Evolutionary conservation across 352 stramenopile genomes (phyloP), one percentile per base, ranked within the genome.

Genomic region (Chrysophaeum taylorii): DNA sequence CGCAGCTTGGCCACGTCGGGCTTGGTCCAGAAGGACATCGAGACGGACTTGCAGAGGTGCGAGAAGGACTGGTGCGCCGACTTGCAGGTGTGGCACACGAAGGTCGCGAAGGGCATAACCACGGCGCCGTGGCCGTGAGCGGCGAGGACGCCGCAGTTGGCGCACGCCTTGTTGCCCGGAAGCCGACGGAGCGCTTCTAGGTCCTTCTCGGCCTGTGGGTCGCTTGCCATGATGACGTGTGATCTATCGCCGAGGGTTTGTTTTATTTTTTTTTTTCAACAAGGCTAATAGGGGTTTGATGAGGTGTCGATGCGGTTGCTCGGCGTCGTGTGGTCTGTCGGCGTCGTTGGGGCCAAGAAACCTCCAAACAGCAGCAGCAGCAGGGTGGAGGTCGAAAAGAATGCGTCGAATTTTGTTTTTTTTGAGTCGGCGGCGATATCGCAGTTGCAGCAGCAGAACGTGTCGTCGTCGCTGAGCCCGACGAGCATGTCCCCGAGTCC

Each of bases 151-250:
- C 83, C 82, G 74, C 87, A 93, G 78, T 93, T 92, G 67, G 79
- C 82, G 74, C 87, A 93, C 48, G 75, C 82, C 72, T 89, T 88
- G 82, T 93, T 93, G 68, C 72, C 76, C 74, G 88, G 82, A 14
- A 92, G 75, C 77, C 91, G 90, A 73, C 88, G 88, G 60, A 92
- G 81, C 61, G 81, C 81, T 71, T 92, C 89, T 42, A 93, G 83
- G 54, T 82, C 78, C 43, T 81, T 78, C 70, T 93, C 87, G 39
- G 82, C 79, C 25, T 61, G 54, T 38, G 57, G 33, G 2, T 66
- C 57, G 48, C 5, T n/a, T n/a, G n/a, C n/a, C n/a, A n/a, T n/a
- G n/a, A n/a, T n/a, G n/a, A n/a, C n/a, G n/a, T n/a, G n/a, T n/a
- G n/a, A n/a, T n/a, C n/a, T n/a, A n/a, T n/a, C n/a, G n/a, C n/a